Percentiles rank a stretch among this genome's conserved stretches.
Evolutionary conservation across 116 monocot genomes (phyloP).

Genomic region (Posidonia oceanica): DNA sequence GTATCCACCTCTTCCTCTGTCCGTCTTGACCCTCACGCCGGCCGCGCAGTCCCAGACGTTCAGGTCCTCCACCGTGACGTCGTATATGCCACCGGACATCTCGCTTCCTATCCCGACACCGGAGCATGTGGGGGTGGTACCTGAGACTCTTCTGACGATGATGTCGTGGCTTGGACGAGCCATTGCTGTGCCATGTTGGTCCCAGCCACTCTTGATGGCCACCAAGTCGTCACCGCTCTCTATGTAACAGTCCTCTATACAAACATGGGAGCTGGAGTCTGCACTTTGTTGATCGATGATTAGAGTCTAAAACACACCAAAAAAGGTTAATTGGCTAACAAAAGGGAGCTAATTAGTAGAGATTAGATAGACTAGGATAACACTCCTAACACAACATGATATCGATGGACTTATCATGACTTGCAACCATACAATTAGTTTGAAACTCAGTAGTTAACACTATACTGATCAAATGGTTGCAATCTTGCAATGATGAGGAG

Average conservation of each 20-base stretch:
- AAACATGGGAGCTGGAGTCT: slow-evolving; percentile 78
- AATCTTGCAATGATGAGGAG: too few relatives aligned
- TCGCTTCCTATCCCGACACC: slow-evolving; percentile 88
- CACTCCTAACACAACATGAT: too few relatives aligned
- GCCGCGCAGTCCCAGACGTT: slow-evolving; percentile 65
- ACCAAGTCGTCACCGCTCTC: slow-evolving; percentile 94
- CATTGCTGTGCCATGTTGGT: slow-evolving; percentile 56
- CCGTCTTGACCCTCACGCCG: slow-evolving; percentile 67
- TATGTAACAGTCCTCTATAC: slow-evolving; percentile 92
- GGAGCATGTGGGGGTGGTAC: slow-evolving; percentile 90
- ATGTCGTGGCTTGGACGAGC: slow-evolving; percentile 69
- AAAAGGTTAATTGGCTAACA: not conserved
- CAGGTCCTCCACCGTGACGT: slow-evolving; percentile 50
- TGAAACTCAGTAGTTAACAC: too few relatives aligned
- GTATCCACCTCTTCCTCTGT: slow-evolving; percentile 78
- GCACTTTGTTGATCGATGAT: slow-evolving; percentile 2
- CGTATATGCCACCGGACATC: slow-evolving; percentile 78
- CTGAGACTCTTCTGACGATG: slow-evolving; percentile 50
- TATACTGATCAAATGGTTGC: too few relatives aligned
- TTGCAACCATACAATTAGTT: too few relatives aligned
- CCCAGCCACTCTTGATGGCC: slow-evolving; percentile 96
- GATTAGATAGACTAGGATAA: not conserved
- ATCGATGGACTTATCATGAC: not conserved
- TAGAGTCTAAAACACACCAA: not conserved
- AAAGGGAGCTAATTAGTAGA: too few relatives aligned